Evolutionary conservation across 2,329 filamentous ascomycete species (phyloP).

Genomic region (Coniochaeta sp.): DNA sequence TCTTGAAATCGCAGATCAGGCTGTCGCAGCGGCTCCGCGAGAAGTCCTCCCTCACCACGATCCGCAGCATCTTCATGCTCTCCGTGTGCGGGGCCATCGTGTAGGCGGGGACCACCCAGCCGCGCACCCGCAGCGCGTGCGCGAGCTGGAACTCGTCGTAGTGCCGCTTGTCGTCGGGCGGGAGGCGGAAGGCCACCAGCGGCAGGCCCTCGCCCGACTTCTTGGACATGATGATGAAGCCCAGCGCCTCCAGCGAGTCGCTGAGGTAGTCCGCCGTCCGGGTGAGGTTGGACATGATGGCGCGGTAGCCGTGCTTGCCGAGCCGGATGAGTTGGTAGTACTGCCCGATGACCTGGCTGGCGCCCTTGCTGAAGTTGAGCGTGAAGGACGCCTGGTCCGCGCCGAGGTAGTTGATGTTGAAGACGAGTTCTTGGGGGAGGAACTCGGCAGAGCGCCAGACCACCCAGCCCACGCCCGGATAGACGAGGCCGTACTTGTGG

Average conservation of each 20-base stretch:
- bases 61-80: constrained; percentile 79
- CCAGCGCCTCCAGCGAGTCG: constrained; percentile 61
- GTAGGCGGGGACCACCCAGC: constrained; percentile 93
- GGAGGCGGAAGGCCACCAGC: constrained; percentile 80
- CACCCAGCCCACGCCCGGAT: constrained; percentile 91
- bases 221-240: constrained; percentile 85
- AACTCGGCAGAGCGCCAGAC: constrained; percentile 79
- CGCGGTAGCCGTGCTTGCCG: constrained; percentile 83
- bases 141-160: constrained; percentile 75
- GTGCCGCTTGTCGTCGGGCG: constrained; percentile 42
- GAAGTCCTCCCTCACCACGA: constrained; percentile 92
- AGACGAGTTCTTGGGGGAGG: constrained; percentile 85
- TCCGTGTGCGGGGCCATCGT: constrained; percentile 90
- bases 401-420: constrained; percentile 98
- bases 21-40: constrained; percentile 72
- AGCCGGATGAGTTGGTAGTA: constrained; percentile 97
- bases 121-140: constrained; percentile 76
- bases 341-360: constrained; percentile 89
- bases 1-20: constrained; percentile 70
- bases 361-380: constrained; percentile 94
- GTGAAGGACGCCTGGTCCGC: constrained; percentile 95
- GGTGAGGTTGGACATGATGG: constrained; percentile 92
- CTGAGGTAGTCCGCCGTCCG: constrained; percentile 83
- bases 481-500: constrained; percentile 73
- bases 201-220: constrained; percentile 71